Conservation (phyloP, 2,329 filamentous ascomycete species). For the Calycina herbarum region DNA sequence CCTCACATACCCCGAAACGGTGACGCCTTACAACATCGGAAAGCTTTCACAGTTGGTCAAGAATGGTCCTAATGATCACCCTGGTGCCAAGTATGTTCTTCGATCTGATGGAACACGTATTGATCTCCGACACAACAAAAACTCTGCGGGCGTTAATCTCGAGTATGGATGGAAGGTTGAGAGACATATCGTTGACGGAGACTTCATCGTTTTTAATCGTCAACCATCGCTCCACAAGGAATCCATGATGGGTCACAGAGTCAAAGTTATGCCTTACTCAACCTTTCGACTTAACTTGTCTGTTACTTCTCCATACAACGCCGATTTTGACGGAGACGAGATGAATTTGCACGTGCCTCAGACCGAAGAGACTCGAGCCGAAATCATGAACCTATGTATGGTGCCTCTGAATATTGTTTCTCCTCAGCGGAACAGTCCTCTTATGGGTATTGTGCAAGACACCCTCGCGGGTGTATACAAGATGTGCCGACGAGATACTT, state of each 20-base stretch:
- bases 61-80: constrained; percentile 92
- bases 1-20: constrained; percentile 93
- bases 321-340: constrained; percentile 99
- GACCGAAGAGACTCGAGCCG: constrained; percentile 92
- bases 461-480: constrained; percentile 97
- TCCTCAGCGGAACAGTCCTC: constrained; percentile 89
- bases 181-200: constrained; percentile 90
- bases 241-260: constrained; percentile 99
- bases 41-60: constrained; percentile 86
- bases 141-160: constrained; percentile 74
- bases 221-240: constrained; percentile 99
- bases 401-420: constrained; percentile 99
- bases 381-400: constrained; percentile 91
- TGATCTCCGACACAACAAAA: constrained; percentile 89
- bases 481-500: constrained; percentile 88
- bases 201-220: constrained; percentile 99
- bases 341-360: constrained; percentile 99
- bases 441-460: constrained; percentile 99
- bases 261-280: constrained; percentile 97
- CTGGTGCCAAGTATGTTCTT: constrained; percentile 95
- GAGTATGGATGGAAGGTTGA: constrained; percentile 99
- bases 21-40: constrained; percentile 96
- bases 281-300: constrained; percentile 97
- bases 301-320: constrained; percentile 98
- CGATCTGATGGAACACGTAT: constrained; percentile 91